Evolutionary conservation across 495 filamentous ascomycete species (phyloP), one percentile per base, ranked within the genome.

Genomic region (Aspergillus bridgeri): DNA sequence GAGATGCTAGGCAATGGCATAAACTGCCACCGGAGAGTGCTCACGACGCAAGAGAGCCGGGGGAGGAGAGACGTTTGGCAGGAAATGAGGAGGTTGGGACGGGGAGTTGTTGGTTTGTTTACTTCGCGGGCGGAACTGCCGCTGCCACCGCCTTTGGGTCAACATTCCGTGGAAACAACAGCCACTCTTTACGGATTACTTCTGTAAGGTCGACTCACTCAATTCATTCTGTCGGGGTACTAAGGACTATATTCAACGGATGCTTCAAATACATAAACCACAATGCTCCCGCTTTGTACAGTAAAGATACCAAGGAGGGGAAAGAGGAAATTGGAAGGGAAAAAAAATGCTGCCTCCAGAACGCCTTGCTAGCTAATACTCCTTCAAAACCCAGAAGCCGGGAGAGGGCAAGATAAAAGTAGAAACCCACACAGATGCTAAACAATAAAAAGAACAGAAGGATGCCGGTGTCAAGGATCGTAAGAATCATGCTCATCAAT

Each of bases 41-140:
- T 8, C 45, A 47, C 15, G 45, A 15, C 48, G 19, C 7, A 17
- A 23, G 48, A 23, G 5, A n/a, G 23, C n/a, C 42, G 23, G 49
- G 5, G 19, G n/a, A 17, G 20, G 38, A 33, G 42, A 21, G 11
- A 23, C 44, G 25, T 24, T 46, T 23, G 21, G 53, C 24, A 23
- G 24, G 25, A 56, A 61, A 56, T 57, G 59, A 56, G 59, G 59
- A 61, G 59, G 59, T 53, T 61, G 59, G 59, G 54, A 53, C 53
- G 62, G n/a, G 23, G 51, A 69, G 60, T 42, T 76, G 71, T 47
- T 59, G 69, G 65, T 59, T 23, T 51, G 52, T 43, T 60, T 76
- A 45, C 43, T 72, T 19, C 64, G 58, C 6, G 45, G 25, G 48
- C 48, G 53, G 59, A 60, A 47, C 48, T 47, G 42, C 58, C 42